These are phyloP conservation scores for Komagataella pseudopastoris DNA, from an alignment of 805 yeast genomes.

Conservation along the genomic window DNA sequence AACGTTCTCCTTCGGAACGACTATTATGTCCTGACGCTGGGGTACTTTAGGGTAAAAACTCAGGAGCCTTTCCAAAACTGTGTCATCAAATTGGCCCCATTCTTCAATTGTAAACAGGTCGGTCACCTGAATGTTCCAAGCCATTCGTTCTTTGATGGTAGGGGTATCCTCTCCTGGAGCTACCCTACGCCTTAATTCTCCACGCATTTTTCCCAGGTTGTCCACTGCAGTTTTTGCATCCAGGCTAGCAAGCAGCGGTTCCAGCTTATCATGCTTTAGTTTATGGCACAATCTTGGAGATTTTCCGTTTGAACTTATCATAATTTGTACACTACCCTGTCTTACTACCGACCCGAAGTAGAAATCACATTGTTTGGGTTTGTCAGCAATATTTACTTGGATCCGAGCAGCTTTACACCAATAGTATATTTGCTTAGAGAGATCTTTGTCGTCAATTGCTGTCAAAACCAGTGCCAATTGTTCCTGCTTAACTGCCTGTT, in stretches of 20 bases:
- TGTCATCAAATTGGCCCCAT: slow-evolving; percentile 35
- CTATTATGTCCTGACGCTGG: not conserved
- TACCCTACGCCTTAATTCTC: slow-evolving; percentile 26
- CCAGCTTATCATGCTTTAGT: slow-evolving; percentile 42
- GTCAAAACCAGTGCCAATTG: slow-evolving; percentile 56
- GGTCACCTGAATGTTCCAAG: slow-evolving; percentile 53
- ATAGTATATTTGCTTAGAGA: slow-evolving; percentile 44
- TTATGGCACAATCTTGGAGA: slow-evolving; percentile 64
- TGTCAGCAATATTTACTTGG: slow-evolving; percentile 72
- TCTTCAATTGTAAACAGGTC: slow-evolving; percentile 44
- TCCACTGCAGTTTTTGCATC: slow-evolving; percentile 42
- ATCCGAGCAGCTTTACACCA: slow-evolving; percentile 29
- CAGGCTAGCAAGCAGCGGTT: slow-evolving; percentile 22
- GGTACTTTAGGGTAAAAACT: slow-evolving; percentile 37
- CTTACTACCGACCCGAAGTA: slow-evolving; percentile 73
- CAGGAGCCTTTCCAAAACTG: slow-evolving; percentile 26
- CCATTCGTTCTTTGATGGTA: slow-evolving; percentile 49
- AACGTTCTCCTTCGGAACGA: not conserved
- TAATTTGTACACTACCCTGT: slow-evolving; percentile 60
- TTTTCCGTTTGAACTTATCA: slow-evolving; percentile 76
- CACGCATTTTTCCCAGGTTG: slow-evolving; percentile 44
- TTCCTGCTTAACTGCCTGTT: slow-evolving; percentile 19
- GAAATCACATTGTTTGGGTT: slow-evolving; percentile 74
- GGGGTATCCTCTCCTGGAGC: slow-evolving; percentile 28
- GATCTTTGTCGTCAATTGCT: slow-evolving; percentile 58